phyloP scores from a whole-genome alignment of 352 stramenopile species.

The Pythium phragmiticola region DNA sequence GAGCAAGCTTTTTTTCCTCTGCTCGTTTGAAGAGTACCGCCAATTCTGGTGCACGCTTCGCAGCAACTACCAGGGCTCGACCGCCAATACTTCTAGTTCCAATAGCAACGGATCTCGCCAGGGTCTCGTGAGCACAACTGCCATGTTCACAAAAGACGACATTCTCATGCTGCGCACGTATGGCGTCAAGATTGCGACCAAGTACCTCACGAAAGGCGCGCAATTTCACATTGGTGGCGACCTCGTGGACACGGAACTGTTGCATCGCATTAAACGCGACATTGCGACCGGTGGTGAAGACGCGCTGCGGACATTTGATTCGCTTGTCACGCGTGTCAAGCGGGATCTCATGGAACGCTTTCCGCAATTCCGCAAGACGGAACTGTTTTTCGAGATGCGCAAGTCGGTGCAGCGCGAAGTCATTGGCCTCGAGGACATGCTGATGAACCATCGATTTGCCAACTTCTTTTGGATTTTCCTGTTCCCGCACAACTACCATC shows the following conservation, averaged over 20 bases:
- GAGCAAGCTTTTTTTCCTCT: slow-evolving; percentile 48
- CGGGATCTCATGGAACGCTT: slow-evolving; percentile 79
- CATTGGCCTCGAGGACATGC: slow-evolving; percentile 77
- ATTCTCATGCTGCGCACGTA: slow-evolving; percentile 83
- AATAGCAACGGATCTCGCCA: slow-evolving; percentile 15
- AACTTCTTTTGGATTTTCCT: slow-evolving; percentile 90
- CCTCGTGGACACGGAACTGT: slow-evolving; percentile 58
- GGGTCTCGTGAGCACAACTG: slow-evolving; percentile 24
- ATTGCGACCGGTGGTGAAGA: slow-evolving; percentile 76
- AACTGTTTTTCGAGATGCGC: slow-evolving; percentile 80
- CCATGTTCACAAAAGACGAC: slow-evolving; percentile 78
- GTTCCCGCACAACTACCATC: slow-evolving; percentile 87
- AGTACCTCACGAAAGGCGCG: slow-evolving; percentile 75
- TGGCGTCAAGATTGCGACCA: slow-evolving; percentile 85
- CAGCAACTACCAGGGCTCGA: slow-evolving; percentile 25
- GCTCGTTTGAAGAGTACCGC: slow-evolving; percentile 43
- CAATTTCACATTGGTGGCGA: slow-evolving; percentile 76
- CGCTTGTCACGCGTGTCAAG: slow-evolving; percentile 74
- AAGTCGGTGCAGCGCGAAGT: slow-evolving; percentile 79
- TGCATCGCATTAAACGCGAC: slow-evolving; percentile 75
- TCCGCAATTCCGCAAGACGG: slow-evolving; percentile 74
- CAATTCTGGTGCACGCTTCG: slow-evolving; percentile 38
- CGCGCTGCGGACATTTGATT: slow-evolving; percentile 78
- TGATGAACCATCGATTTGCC: slow-evolving; percentile 87
- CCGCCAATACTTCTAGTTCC: background rate